These are phyloP conservation scores for Cordyceps fumosorosea DNA, from an alignment of 2,329 filamentous ascomycete species.

Conservation along the genomic window DNA sequence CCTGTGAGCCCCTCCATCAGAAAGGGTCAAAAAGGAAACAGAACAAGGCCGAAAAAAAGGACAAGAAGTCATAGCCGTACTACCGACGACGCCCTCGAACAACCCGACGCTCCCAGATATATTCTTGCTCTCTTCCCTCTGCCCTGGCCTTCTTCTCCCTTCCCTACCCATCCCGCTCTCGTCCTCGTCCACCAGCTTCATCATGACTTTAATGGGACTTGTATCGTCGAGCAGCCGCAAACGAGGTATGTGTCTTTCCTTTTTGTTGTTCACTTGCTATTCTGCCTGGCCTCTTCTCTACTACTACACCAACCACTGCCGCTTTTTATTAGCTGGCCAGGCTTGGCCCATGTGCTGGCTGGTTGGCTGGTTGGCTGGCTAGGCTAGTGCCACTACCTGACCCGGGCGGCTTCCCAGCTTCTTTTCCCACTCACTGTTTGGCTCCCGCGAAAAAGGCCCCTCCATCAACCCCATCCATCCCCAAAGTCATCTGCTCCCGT, in stretches of 20 bases:
- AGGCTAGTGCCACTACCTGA: background rate
- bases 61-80: background rate
- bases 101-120: background rate
- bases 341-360: background rate
- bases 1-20: slow-evolving; percentile 1
- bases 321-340: background rate
- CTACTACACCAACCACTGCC: background rate
- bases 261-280: too few relatives aligned
- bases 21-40: background rate
- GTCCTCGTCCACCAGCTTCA: background rate
- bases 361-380: background rate
- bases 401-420: background rate
- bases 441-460: background rate
- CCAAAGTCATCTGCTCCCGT: background rate
- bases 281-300: too few relatives aligned
- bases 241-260: slow-evolving; percentile 1
- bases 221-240: slow-evolving; percentile 2
- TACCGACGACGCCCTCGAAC: background rate
- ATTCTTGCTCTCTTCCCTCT: background rate
- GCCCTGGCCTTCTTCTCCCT: background rate
- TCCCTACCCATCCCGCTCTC: background rate
- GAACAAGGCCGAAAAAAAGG: too few relatives aligned
- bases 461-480: background rate
- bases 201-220: slow-evolving; percentile 9
- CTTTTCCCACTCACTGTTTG: background rate